Evolutionary conservation across 495 filamentous ascomycete genomes (phyloP).

Genomic region (Darksidea phi): DNA sequence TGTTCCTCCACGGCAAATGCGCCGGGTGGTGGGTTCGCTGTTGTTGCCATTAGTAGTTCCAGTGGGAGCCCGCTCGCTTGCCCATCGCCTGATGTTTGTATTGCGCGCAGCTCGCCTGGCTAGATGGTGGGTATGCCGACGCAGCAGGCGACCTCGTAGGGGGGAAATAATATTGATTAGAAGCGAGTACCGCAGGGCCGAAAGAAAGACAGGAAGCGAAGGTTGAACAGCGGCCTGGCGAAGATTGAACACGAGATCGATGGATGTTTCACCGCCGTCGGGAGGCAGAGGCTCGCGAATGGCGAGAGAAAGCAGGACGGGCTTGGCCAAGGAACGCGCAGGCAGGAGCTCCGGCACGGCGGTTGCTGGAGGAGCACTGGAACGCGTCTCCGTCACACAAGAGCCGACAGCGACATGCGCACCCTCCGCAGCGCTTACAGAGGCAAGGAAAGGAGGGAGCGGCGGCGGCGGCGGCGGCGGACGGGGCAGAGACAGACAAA

Average conservation of each 20-base stretch:
- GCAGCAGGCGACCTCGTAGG: slow-evolving; percentile 1
- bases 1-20: slow-evolving; percentile 36
- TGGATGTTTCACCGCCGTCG: slow-evolving; percentile 10
- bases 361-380: background rate
- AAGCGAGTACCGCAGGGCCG: background rate
- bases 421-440: slow-evolving; percentile 29
- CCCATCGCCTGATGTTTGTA: slow-evolving; percentile 17
- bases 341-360: background rate
- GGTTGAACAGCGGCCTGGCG: slow-evolving; percentile 3
- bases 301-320: background rate
- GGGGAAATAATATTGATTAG: background rate
- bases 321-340: slow-evolving; percentile 11
- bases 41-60: slow-evolving; percentile 40
- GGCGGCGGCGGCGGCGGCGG: background rate
- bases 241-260: slow-evolving; percentile 9
- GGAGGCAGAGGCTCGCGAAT: slow-evolving; percentile 9
- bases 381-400: slow-evolving; percentile 24
- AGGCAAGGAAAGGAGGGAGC: slow-evolving; percentile 27
- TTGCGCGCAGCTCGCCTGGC: background rate
- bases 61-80: slow-evolving; percentile 3
- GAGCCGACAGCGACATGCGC: slow-evolving; percentile 24
- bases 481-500: slow-evolving; percentile 4
- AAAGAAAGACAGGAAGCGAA: slow-evolving; percentile 8
- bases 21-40: slow-evolving; percentile 39
- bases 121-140: background rate